Evolutionary conservation across 345 rosid genomes (phyloP).

Genomic region (Physaria fendleri): DNA sequence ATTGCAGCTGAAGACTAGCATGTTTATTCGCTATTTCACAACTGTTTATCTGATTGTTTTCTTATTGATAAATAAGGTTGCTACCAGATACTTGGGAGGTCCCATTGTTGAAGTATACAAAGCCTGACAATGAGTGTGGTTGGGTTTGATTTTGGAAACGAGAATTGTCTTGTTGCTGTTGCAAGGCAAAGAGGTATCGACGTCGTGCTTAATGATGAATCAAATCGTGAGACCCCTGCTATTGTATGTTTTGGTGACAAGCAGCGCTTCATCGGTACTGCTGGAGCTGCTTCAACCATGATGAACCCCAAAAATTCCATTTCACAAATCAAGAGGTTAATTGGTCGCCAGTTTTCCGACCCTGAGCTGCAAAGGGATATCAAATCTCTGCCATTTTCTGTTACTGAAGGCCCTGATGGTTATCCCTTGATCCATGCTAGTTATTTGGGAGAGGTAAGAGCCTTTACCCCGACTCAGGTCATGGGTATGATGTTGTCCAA

Average conservation of each 20-base stretch:
- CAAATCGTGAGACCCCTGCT: slow-evolving; percentile 96
- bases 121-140: slow-evolving; percentile 76
- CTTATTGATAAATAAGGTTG: background rate
- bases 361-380: slow-evolving; percentile 90
- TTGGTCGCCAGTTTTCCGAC: slow-evolving; percentile 78
- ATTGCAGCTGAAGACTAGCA: background rate
- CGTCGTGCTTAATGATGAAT: slow-evolving; percentile 96
- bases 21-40: background rate
- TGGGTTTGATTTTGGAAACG: slow-evolving; percentile 96
- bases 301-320: slow-evolving; percentile 92
- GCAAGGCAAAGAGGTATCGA: slow-evolving; percentile 99
- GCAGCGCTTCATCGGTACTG: slow-evolving; percentile 93
- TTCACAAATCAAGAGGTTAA: slow-evolving; percentile 80
- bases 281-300: slow-evolving; percentile 92
- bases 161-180: slow-evolving; percentile 92
- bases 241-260: slow-evolving; percentile 95
- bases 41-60: background rate
- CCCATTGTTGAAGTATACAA: background rate
- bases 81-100: background rate
- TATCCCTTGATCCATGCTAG: slow-evolving; percentile 77
- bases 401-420: slow-evolving; percentile 84
- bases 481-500: slow-evolving; percentile 83
- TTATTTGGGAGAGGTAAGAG: slow-evolving; percentile 72
- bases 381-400: slow-evolving; percentile 60
- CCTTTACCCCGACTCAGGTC: slow-evolving; percentile 88